Evolutionary conservation across 805 yeast species (phyloP), one percentile per base, ranked within the genome.

Genomic region (Myxozyma vanderwaltii): DNA sequence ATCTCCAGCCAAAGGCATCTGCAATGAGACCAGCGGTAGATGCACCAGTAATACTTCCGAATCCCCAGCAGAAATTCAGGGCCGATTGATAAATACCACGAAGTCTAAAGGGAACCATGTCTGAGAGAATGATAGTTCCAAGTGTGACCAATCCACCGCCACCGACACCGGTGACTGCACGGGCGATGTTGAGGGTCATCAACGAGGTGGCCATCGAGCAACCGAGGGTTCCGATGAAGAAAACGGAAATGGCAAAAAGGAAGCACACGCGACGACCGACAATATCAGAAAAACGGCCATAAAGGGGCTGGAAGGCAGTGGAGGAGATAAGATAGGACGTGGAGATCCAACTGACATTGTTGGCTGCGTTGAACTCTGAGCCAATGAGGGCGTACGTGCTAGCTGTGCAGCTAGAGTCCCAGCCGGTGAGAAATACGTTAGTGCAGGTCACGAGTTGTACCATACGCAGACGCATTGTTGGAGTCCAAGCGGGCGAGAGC

Each of bases 151-250:
- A 81, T 0, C 96, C 96, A 6, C 96, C 94, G 15, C 96, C 96
- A 15, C 96, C 96, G 58, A 88, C 80, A n/a, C 97, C 97, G 24
- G 95, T 85, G 52, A 90, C 77, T 61, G 89, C 86, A 65, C 96
- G 78, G 13, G 68, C 68, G 40, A 63, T 56, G 40, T 63, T 63
- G 21, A 63, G 54, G 17, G 67, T 63, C 51, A 63, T 27, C 3
- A 63, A 51, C 19, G 67, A 52, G 12, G 59, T 63, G 5, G 67
- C 67, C 59, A 63, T 54, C 17, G 63, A 58, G 54, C 67, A 63
- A 45, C 67, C 66, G 31, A 68, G 60, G 10, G 63, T 61, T 24
- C 69, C 66, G 26, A 64, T 35, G 31, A 64, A 48, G 38, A 21
- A 63, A n/a, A 65, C 23, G 8, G 41, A 21, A 51, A 65, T 64